Conservation (phyloP, 2,329 filamentous ascomycete genomes). For the Ambrosiella xylebori region DNA sequence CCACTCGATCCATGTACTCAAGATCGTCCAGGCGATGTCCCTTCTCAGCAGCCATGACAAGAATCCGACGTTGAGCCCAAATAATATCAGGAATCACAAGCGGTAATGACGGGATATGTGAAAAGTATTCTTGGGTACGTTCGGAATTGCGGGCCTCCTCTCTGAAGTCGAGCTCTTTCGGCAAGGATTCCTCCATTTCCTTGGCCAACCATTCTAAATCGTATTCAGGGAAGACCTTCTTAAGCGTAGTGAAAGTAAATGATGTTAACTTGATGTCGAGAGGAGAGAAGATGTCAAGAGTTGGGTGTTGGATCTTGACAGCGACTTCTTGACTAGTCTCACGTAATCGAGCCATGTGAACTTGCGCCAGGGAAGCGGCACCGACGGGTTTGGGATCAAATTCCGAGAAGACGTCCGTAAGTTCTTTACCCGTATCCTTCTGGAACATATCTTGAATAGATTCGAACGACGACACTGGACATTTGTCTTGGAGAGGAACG, state of each 20-base stretch:
- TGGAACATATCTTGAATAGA: constrained; percentile 78
- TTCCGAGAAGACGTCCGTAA: constrained; percentile 71
- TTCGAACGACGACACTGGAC: constrained; percentile 76
- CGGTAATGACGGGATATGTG: constrained; percentile 53
- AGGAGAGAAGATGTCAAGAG: constrained; percentile 73
- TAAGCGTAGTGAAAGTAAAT: constrained; percentile 79
- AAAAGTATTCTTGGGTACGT: constrained; percentile 66
- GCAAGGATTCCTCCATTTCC: constrained; percentile 82
- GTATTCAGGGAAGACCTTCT: constrained; percentile 91
- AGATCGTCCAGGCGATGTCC: constrained; percentile 81
- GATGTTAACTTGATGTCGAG: constrained; percentile 73
- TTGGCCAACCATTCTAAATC: constrained; percentile 89
- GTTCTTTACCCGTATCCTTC: constrained; percentile 59
- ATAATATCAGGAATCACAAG: constrained; percentile 78
- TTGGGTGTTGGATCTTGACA: constrained; percentile 91
- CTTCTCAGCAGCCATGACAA: constrained; percentile 89
- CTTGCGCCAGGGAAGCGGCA: constrained; percentile 84
- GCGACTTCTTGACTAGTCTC: constrained; percentile 75
- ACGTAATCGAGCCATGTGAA: constrained; percentile 72
- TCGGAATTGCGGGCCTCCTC: constrained; percentile 73
- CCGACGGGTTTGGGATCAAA: constrained; percentile 72
- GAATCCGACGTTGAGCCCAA: constrained; percentile 73
- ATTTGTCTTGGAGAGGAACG: constrained; percentile 87
- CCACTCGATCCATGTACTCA: constrained; percentile 64
- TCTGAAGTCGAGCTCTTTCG: constrained; percentile 79